Percentiles rank a stretch among this genome's conserved stretches.
Conservation (phyloP, 1,284 basidiomycete species). For the Boletus sp. region DNA sequence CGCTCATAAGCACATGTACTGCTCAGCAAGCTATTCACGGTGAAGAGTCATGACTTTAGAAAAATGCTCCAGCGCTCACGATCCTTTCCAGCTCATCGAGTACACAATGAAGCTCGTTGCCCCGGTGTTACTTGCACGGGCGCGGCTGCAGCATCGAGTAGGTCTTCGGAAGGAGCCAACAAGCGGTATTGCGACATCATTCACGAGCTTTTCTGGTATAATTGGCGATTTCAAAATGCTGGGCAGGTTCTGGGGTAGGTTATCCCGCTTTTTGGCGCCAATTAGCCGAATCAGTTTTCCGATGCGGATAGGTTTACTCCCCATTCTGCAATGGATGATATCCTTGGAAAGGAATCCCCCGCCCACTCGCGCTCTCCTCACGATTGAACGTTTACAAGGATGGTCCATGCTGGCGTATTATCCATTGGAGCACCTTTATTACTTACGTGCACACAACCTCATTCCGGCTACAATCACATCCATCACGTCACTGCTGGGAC, state of each 20-base stretch:
- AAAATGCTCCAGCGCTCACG: not conserved
- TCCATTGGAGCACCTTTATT: slow-evolving; percentile 76
- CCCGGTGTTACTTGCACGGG: slow-evolving; percentile 61
- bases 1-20: slow-evolving; percentile 17
- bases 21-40: slow-evolving; percentile 72
- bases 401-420: slow-evolving; percentile 84
- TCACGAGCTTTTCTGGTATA: slow-evolving; percentile 50
- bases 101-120: slow-evolving; percentile 65
- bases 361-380: slow-evolving; percentile 63
- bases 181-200: slow-evolving; percentile 51
- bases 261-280: not conserved
- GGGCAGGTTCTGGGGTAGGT: slow-evolving; percentile 73
- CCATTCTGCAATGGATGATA: slow-evolving; percentile 75
- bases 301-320: slow-evolving; percentile 57
- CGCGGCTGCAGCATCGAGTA: slow-evolving; percentile 58
- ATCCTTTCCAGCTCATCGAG: slow-evolving; percentile 54
- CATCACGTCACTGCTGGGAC: slow-evolving; percentile 40
- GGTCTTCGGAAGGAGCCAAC: slow-evolving; percentile 49
- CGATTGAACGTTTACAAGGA: slow-evolving; percentile 76
- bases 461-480: slow-evolving; percentile 52
- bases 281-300: not conserved
- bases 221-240: slow-evolving; percentile 67
- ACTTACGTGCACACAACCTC: slow-evolving; percentile 60
- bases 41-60: slow-evolving; percentile 23
- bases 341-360: slow-evolving; percentile 65